Base-by-base conservation (phyloP, 2,329 filamentous ascomycete genomes). In the Scytalidium lignicola region DNA sequence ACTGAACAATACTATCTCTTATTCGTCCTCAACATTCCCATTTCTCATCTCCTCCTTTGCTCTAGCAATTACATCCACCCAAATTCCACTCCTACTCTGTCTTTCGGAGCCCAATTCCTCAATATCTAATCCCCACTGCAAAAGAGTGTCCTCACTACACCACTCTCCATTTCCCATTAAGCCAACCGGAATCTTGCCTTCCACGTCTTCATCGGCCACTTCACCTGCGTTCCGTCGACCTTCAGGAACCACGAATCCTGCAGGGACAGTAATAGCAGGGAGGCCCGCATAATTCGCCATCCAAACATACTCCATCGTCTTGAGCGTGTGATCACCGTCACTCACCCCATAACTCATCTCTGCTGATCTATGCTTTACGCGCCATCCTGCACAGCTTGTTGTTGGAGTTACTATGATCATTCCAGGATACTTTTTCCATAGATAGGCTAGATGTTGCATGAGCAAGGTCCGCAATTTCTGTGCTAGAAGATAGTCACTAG, bases 401-500 rank as follows among this genome's bases (percentile, higher is more conserved):
- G 85, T 88, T 0, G 88, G 87, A 0, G 84, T 85, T 3, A 89
- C 68, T 46, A 91, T 83, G 18, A 90, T 64, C 61, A 91, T 76
- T 4, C 83, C 85, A 0, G 85, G 85, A 53, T 90, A 70, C 43
- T 72, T 63, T 49, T 74, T 64, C 74, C 82, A 91, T 2, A 91
- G 71, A 58, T 79, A 70, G 0, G 85, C 74, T 2, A 91, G 78
- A 61, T 91, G 87, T 47, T 79, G 73, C 81, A 90, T 87, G 26
- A 90, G 69, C 21, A 87, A 67, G 22, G 77, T 74, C 8, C 88
- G 81, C 4, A 91, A 70, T 50, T 85, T 83, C 60, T 90, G 86
- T 0, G 85, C 82, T 7, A 85, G 73, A 5, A 88, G 64, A 53
- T 86, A 82, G 59, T 91, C 86, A 0, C 77, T 76, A 0, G 83